Evolutionary conservation across 345 rosid genomes (phyloP), one percentile per base, ranked within the genome.

Genomic region (Pistacia integerrima): DNA sequence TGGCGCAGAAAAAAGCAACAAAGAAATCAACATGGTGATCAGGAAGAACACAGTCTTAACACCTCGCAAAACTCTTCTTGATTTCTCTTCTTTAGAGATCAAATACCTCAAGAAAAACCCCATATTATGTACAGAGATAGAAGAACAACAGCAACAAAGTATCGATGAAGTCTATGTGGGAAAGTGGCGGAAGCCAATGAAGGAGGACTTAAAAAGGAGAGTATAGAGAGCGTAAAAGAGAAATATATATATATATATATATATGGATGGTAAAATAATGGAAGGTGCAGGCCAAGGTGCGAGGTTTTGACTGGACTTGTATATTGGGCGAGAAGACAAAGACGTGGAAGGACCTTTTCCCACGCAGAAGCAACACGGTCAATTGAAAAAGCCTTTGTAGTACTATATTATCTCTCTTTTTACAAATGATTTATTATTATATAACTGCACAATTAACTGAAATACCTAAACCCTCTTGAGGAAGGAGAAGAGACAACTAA

Each of bases 1-100:
- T 0, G 99, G 99, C 20, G 97, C 97, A 63, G 97, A 96, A 79
- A 93, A 88, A 1, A 95, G 51, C 36, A 96, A 90, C 60, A 93
- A 90, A 59, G 98, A 96, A 56, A 96, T 56, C 73, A 90, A 74
- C 94, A 95, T 84, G 70, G 92, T 58, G 78, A 89, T 74, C 28
- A 95, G 61, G 90, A 95, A 90, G 71, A 90, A 93, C 51, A 96
- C 33, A 33, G 97, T 92, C 82, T 92, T 93, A 14, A 93, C 59
- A 0, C 85, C 91, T 80, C 99, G 85, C 76, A 83, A 76, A 49
- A 87, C 73, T 70, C 78, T 76, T 38, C 67, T 84, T 33, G 85
- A 72, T 82, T 69, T 80, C 83, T 87, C 94, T 71, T 95, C 99
- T 77, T 93, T 93, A 4, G 84, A 54, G 9, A 41, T 41, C 8